Conservation (phyloP, 2,329 filamentous ascomycete species). For the Penicillium sp. region DNA sequence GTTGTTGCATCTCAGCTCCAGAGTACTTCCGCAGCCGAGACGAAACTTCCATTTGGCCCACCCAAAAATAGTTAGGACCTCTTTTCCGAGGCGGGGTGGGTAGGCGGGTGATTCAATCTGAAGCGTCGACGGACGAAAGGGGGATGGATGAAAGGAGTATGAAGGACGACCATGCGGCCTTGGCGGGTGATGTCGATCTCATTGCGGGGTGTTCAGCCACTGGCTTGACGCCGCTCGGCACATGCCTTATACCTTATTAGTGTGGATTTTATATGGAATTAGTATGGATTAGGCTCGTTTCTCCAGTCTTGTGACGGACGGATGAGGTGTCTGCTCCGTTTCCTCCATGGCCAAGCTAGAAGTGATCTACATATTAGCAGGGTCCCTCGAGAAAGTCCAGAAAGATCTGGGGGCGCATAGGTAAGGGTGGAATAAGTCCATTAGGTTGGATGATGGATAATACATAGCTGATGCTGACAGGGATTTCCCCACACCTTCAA, state of each 20-base stretch:
- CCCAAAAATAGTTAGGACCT: background rate
- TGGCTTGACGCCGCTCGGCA: background rate
- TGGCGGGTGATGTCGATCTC: constrained; percentile 13
- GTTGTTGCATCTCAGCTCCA: background rate
- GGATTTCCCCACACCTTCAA: background rate
- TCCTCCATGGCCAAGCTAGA: background rate
- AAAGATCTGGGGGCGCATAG: background rate
- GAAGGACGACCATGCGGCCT: constrained; percentile 15
- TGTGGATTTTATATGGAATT: background rate
- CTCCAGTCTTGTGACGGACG: background rate
- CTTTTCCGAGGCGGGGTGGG: constrained; percentile 11
- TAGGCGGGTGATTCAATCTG: background rate
- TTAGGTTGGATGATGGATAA: background rate
- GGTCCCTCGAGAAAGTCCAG: no score
- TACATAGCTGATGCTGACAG: background rate
- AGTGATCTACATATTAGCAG: background rate
- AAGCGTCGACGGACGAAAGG: constrained; percentile 9
- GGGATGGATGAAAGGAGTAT: constrained; percentile 10
- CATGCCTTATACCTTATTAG: background rate
- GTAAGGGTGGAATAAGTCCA: background rate
- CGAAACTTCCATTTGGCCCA: constrained; percentile 5
- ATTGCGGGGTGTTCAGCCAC: constrained; percentile 8
- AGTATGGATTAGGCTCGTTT: background rate
- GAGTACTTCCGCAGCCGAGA: background rate
- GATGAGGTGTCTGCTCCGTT: background rate